Percentiles rank a stretch among this genome's conserved stretches.
These are phyloP conservation scores for Phytomonas serpens DNA, from an alignment of 208 protist genomes.

Conservation along the genomic window DNA sequence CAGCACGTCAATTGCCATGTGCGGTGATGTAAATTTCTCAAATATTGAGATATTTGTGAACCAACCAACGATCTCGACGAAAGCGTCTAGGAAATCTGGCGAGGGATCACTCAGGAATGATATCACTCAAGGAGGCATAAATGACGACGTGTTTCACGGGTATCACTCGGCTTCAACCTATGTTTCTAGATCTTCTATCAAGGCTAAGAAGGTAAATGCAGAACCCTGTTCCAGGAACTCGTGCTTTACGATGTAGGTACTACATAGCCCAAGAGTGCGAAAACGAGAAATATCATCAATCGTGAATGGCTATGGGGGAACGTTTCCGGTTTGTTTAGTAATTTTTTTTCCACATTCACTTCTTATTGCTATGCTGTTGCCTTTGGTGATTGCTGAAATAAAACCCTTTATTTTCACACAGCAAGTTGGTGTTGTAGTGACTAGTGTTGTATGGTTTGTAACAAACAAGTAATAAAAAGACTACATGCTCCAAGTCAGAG, in stretches of 20 bases:
- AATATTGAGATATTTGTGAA: background rate
- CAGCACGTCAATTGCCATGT: background rate
- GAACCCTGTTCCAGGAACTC: background rate
- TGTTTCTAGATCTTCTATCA: background rate
- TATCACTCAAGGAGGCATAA: background rate
- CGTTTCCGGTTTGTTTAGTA: background rate
- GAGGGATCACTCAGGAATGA: background rate
- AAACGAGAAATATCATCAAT: background rate
- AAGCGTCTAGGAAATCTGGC: background rate
- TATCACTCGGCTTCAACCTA: background rate
- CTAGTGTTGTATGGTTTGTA: background rate
- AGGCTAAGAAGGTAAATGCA: background rate
- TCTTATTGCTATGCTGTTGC: background rate
- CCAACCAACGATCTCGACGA: background rate
- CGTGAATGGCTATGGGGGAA: background rate
- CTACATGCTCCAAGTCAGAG: background rate
- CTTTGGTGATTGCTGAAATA: background rate
- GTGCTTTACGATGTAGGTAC: background rate
- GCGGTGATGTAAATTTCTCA: background rate
- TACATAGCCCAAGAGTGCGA: background rate
- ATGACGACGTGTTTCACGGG: background rate
- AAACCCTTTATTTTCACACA: background rate
- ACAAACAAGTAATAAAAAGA: background rate
- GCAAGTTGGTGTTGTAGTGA: background rate
- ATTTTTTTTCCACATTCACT: background rate